phyloP scores from a whole-genome alignment of 1,139 yeast genomes.

The Lodderomyces theae region DNA sequence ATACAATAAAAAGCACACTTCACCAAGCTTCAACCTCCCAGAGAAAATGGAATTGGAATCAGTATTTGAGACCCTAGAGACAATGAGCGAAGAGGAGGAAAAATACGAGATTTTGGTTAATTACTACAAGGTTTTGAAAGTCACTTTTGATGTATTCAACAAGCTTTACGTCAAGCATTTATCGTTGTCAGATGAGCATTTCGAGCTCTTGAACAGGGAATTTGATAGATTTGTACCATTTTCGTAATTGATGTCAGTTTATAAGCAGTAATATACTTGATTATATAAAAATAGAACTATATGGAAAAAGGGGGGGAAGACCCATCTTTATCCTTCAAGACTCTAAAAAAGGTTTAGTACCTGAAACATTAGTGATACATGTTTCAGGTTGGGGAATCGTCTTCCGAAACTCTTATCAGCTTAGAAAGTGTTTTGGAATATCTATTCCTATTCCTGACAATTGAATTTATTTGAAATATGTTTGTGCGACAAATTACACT shows the following conservation, averaged over 20 bases:
- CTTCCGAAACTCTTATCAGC: too few species aligned
- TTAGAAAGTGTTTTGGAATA: too few species aligned
- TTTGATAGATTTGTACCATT: slow-evolving; percentile 3
- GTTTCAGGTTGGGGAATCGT: too few species aligned
- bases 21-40: slow-evolving; percentile 8
- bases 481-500: not conserved
- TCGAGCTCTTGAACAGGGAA: slow-evolving; percentile 12
- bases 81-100: slow-evolving; percentile 9
- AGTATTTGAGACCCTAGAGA: slow-evolving; percentile 6
- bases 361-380: too few species aligned
- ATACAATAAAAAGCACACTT: slow-evolving; percentile 9
- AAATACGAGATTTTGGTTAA: slow-evolving; percentile 15
- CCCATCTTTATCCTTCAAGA: too few species aligned
- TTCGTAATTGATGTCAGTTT: not conserved
- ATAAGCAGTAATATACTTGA: too few species aligned
- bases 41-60: slow-evolving; percentile 2
- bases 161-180: slow-evolving; percentile 12
- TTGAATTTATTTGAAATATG: not conserved
- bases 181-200: slow-evolving; percentile 6
- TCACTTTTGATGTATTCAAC: slow-evolving; percentile 12
- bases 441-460: too few species aligned
- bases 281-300: too few species aligned
- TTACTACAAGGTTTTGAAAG: slow-evolving; percentile 13
- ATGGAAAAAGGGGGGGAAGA: too few species aligned
- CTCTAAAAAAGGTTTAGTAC: too few species aligned